A percentile compares a stretch with the other conserved stretches of the same genome.
Evolutionary conservation across 2,329 filamentous ascomycete species (phyloP).

Genomic region (Byssothecium circinans): DNA sequence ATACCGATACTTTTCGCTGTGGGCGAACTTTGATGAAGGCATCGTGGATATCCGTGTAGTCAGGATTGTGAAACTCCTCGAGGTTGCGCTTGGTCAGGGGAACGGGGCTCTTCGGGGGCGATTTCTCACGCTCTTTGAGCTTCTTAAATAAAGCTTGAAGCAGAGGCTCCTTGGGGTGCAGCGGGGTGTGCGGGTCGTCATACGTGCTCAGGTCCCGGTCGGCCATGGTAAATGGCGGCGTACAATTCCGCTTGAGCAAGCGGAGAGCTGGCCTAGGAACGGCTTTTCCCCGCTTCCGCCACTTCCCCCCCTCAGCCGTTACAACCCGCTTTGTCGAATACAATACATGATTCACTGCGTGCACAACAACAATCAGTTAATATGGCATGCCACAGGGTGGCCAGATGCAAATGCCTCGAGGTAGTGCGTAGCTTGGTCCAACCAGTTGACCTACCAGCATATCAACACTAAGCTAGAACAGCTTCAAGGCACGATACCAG

Average conservation of each 20-base stretch:
- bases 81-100: conserved; percentile 33
- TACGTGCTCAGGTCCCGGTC: conserved; percentile 14
- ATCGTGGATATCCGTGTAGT: conserved; percentile 50
- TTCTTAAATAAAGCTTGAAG: conserved; percentile 22
- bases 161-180: conserved; percentile 20
- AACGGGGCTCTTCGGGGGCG: conserved; percentile 25
- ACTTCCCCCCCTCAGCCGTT: no score
- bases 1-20: conserved; percentile 72
- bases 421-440: no score
- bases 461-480: no score
- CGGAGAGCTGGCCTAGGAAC: no score
- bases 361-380: no score
- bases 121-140: conserved; percentile 18
- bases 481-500: no score
- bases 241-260: conserved; percentile 21
- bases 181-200: conserved; percentile 28
- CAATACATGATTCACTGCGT: no score
- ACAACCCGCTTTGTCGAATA: no score
- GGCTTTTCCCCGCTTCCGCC: no score
- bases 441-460: no score
- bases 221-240: conserved; percentile 35
- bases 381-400: no score
- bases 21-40: conserved; percentile 65
- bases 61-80: conserved; percentile 29
- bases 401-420: no score